Base-by-base conservation (phyloP, 202 grass and related monocot species). In the Setaria viridis region DNA sequence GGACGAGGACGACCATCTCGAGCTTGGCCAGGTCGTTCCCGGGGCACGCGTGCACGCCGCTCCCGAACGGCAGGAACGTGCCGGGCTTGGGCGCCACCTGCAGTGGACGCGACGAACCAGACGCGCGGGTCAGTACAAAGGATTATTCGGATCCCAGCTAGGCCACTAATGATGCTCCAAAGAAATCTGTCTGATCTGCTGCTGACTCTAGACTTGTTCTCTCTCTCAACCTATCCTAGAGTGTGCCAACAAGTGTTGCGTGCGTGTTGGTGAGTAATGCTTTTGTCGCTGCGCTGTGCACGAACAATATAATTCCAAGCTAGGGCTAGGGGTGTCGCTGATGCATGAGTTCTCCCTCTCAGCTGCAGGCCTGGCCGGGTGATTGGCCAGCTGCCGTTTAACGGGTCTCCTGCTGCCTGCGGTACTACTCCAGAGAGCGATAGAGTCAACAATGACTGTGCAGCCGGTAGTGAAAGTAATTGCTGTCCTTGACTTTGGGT, bases 1-100 rank as follows among this genome's bases (percentile, higher is more conserved):
- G 91, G 76, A 97, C 76, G 72, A 99, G 80, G 80, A 97, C 67
- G 71, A 97, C 53, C 74, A 94, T 97, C 80, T 99, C 97, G 11
- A 94, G 90, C 87, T 95, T 99, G 79, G 97, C 97, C 50, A 99
- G 90, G 83, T 99, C 97, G 82, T 97, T 97, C 1, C 97, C 97
- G 4, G 97, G 97, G 91, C 97, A 99, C 77, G 97, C 90, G 78
- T 99, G 97, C 73, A 81, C 88, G 62, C 97, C 97, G 73, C 86
- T 90, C 47, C 97, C 97, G 83, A 99, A 99, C 76, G 94, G 90
- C 87, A 92, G 55, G 88, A 97, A 99, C 80, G 94, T 99, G 73
- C 82, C 92, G 1, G 97, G 85, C 30, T 65, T 93, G 13, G 94
- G 97, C 4, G 97, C 57, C 72, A 69, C 90, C 97, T 99, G 93